Percentiles rank a stretch among this genome's conserved stretches.
These are phyloP conservation scores for Pestalotiopsis sp. DNA, from an alignment of 2,329 filamentous ascomycete genomes.

Conservation along the genomic window DNA sequence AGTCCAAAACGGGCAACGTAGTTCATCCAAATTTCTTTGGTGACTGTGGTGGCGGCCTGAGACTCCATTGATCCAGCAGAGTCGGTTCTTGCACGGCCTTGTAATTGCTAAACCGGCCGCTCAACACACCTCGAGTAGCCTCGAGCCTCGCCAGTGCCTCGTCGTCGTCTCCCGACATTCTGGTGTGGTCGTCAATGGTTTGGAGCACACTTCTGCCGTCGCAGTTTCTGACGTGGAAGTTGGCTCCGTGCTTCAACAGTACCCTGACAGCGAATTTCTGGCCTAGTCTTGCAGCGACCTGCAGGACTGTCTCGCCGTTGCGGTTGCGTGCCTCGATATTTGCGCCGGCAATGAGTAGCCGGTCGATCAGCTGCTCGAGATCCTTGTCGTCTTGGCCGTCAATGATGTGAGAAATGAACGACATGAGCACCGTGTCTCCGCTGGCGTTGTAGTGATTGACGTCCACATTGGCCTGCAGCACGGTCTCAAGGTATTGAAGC, in stretches of 20 bases:
- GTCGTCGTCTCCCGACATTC: conserved; percentile 29
- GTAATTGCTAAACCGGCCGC: conserved; percentile 31
- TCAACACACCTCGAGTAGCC: conserved; percentile 48
- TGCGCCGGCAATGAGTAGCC: conserved; percentile 44
- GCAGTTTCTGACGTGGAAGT: conserved; percentile 47
- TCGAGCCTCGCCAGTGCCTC: conserved; percentile 43
- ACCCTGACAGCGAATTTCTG: conserved; percentile 53
- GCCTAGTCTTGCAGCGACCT: conserved; percentile 54
- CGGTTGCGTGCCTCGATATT: conserved; percentile 53
- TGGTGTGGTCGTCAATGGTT: conserved; percentile 44
- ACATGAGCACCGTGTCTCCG: conserved; percentile 58
- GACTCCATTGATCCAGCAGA: conserved; percentile 42
- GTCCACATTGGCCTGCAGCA: conserved; percentile 43
- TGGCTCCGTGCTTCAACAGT: conserved; percentile 48
- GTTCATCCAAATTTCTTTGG: neutral
- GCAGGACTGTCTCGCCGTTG: conserved; percentile 55
- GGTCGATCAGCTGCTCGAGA: conserved; percentile 44
- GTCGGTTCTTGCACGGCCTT: conserved; percentile 40
- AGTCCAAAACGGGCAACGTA: neutral
- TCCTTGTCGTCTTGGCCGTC: conserved; percentile 46
- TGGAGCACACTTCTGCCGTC: conserved; percentile 46
- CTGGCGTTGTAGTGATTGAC: conserved; percentile 53
- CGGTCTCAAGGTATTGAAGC: conserved; percentile 21
- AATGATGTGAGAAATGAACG: conserved; percentile 51
- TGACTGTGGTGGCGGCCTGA: neutral